phyloP scores from a whole-genome alignment of 2,329 filamentous ascomycete species.

The Colletotrichum somersetense region DNA sequence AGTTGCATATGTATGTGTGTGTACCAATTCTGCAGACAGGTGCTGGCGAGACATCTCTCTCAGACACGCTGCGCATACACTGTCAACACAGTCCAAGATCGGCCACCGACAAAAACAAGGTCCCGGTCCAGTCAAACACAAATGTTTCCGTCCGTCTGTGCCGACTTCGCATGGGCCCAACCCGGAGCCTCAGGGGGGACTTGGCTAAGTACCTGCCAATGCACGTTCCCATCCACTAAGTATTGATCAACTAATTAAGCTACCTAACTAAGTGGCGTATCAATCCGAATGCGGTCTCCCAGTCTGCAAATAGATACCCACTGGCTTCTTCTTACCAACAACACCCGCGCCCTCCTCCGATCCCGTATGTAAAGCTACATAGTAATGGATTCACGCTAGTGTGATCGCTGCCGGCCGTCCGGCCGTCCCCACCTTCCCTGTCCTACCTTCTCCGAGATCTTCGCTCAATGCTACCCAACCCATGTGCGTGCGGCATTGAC shows the following conservation, averaged over 20 bases:
- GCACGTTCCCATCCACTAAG: neutral
- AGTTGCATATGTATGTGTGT: neutral
- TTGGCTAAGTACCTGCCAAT: neutral
- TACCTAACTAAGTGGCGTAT: too few relatives aligned
- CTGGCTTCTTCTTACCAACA: neutral
- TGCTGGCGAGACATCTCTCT: conserved; percentile 7
- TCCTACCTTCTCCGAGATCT: neutral
- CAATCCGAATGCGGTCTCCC: neutral
- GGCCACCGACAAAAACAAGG: neutral
- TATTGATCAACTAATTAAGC: too few relatives aligned
- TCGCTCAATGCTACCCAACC: conserved; percentile 1
- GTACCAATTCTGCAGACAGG: neutral
- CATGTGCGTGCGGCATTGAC: conserved; percentile 11
- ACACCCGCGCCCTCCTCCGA: neutral
- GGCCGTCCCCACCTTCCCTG: neutral
- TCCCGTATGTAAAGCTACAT: too few relatives aligned
- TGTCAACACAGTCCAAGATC: conserved; percentile 15
- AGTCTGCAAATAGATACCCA: neutral
- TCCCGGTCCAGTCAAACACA: conserved; percentile 22
- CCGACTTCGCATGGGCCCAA: neutral
- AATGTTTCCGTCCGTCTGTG: conserved; percentile 28
- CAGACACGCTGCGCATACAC: conserved; percentile 12
- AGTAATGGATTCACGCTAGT: neutral
- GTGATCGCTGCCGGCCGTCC: neutral
- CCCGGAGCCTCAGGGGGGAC: neutral